phyloP scores from a whole-genome alignment of 805 yeast species.

The Trichomonascus vanleenenianus region DNA sequence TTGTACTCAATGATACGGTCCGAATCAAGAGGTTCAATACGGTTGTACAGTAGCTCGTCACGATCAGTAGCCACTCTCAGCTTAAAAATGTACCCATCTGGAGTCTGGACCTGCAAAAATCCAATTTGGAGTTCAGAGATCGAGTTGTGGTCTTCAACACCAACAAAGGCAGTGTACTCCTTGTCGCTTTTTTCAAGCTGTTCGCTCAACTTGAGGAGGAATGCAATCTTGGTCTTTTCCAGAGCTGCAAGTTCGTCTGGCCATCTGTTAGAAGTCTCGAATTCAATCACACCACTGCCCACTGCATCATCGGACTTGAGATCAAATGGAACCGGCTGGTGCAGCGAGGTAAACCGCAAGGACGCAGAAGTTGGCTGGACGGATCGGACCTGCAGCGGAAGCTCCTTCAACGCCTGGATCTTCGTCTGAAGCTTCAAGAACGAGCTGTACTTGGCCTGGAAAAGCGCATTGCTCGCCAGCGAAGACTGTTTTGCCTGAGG shows the following conservation, averaged over 20 bases:
- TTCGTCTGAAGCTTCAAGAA: conserved; percentile 45
- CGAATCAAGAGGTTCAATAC: conserved; percentile 34
- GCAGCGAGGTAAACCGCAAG: conserved; percentile 65
- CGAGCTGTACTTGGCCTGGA: conserved; percentile 29
- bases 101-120: conserved; percentile 48
- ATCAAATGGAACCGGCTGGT: conserved; percentile 71
- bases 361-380: conserved; percentile 68
- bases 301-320: conserved; percentile 32
- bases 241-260: conserved; percentile 83
- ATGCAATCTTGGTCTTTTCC: conserved; percentile 87
- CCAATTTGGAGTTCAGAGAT: conserved; percentile 24
- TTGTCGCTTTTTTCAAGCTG: conserved; percentile 36
- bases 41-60: conserved; percentile 63
- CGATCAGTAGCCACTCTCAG: conserved; percentile 73
- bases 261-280: conserved; percentile 89
- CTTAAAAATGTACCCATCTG: conserved; percentile 85
- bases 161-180: conserved; percentile 49
- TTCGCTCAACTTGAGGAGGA: conserved; percentile 62
- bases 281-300: conserved; percentile 74
- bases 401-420: conserved; percentile 37
- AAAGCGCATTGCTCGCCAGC: conserved; percentile 12
- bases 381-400: conserved; percentile 68
- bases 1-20: conserved; percentile 11
- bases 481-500: conserved; percentile 49
- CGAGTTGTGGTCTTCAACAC: conserved; percentile 44